Percentiles rank a stretch among this genome's conserved stretches.
These are phyloP conservation scores for Flaveria floridana DNA, from an alignment of 140 eudicot species.

Conservation along the genomic window DNA sequence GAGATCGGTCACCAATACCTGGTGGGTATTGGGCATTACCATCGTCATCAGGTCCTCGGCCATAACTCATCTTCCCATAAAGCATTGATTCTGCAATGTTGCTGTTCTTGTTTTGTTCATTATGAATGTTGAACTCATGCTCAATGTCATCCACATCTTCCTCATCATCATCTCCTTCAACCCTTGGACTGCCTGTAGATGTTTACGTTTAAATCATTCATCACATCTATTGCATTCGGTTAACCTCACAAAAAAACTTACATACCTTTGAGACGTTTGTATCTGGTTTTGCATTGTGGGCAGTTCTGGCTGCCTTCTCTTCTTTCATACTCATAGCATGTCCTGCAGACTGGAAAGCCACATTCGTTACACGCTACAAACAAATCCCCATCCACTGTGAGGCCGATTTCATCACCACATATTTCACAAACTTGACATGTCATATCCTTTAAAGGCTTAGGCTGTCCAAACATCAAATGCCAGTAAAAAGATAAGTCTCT, in stretches of 20 bases:
- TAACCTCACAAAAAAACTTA: neutral
- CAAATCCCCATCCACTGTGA: constrained; percentile 82
- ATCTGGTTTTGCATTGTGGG: constrained; percentile 95
- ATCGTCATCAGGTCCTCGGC: constrained; percentile 83
- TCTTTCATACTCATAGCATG: constrained; percentile 97
- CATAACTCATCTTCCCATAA: constrained; percentile 93
- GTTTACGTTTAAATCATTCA: constrained; percentile 14
- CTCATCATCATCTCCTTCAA: constrained; percentile 98
- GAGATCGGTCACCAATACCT: constrained; percentile 73
- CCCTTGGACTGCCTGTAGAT: constrained; percentile 73
- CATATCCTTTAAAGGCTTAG: constrained; percentile 76
- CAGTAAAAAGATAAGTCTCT: neutral
- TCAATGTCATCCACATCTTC: constrained; percentile 95
- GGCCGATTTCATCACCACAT: constrained; percentile 90
- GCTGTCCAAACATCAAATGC: constrained; percentile 47
- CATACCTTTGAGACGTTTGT: constrained; percentile 88
- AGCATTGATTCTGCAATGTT: constrained; percentile 86
- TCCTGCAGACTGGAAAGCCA: constrained; percentile 92
- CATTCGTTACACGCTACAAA: constrained; percentile 97
- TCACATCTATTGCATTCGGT: neutral
- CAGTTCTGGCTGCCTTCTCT: constrained; percentile 89
- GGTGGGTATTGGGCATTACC: constrained; percentile 72
- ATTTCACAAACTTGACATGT: constrained; percentile 96
- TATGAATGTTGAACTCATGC: constrained; percentile 73
- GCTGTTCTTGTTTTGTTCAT: constrained; percentile 73